Evolutionary conservation across 805 yeast species (phyloP).

Genomic region (Candida tibetensis): DNA sequence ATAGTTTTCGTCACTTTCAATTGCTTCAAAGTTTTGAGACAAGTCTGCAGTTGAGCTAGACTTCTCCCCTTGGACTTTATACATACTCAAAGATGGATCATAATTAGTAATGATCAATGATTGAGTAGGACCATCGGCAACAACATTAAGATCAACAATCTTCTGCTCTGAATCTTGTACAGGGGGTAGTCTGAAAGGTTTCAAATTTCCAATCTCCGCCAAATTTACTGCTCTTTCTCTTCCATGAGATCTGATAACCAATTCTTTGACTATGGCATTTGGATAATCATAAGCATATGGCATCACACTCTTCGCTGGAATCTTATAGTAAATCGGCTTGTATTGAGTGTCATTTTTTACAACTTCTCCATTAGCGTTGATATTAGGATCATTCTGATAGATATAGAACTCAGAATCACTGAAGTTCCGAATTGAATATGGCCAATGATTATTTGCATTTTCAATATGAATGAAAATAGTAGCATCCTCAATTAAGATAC

Average conservation of each 20-base stretch:
- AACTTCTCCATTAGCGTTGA: slow-evolving; percentile 60
- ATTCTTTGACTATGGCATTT: slow-evolving; percentile 79
- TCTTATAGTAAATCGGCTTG: slow-evolving; percentile 73
- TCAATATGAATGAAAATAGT: slow-evolving; percentile 73
- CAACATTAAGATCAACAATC: slow-evolving; percentile 83
- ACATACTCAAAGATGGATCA: slow-evolving; percentile 73
- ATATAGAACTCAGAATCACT: slow-evolving; percentile 83
- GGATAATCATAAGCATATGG: slow-evolving; percentile 99
- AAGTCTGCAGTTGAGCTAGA: slow-evolving; percentile 26
- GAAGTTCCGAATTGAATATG: slow-evolving; percentile 86
- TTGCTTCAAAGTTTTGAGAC: slow-evolving; percentile 50
- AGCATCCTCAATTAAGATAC: slow-evolving; percentile 74
- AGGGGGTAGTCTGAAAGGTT: slow-evolving; percentile 76
- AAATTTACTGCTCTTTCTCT: slow-evolving; percentile 76
- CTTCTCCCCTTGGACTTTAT: slow-evolving; percentile 46
- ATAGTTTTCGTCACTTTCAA: slow-evolving; percentile 52
- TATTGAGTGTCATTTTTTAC: slow-evolving; percentile 52
- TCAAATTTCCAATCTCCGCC: slow-evolving; percentile 88
- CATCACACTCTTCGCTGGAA: slow-evolving; percentile 92
- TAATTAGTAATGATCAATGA: slow-evolving; percentile 80
- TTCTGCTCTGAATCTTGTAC: slow-evolving; percentile 37
- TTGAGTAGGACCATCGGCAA: slow-evolving; percentile 95
- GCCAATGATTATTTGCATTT: slow-evolving; percentile 82
- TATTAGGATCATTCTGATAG: slow-evolving; percentile 78
- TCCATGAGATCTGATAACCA: slow-evolving; percentile 68